A percentile compares a stretch with the other conserved stretches of the same genome.
Evolutionary conservation across 2,329 filamentous ascomycete species (phyloP).

Genomic region (Mollisia scopiformis): DNA sequence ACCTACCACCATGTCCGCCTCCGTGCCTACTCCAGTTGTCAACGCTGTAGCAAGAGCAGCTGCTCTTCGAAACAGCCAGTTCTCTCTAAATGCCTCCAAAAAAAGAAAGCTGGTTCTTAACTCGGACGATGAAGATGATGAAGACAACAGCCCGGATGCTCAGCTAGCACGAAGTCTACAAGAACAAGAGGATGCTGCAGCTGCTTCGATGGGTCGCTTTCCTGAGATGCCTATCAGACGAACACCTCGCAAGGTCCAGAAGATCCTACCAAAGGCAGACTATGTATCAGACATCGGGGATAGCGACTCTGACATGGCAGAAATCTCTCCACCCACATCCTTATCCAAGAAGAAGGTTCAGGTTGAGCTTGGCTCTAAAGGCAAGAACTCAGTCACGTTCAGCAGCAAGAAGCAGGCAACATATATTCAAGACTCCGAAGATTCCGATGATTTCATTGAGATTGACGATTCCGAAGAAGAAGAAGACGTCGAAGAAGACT

Average conservation of each 20-base stretch:
- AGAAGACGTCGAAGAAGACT: background rate
- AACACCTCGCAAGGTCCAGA: constrained; percentile 21
- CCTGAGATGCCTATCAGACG: constrained; percentile 8
- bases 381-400: constrained; percentile 31
- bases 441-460: constrained; percentile 20
- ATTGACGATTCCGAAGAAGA: constrained; percentile 26
- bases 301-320: constrained; percentile 25
- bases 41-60: constrained; percentile 48
- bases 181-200: constrained; percentile 50
- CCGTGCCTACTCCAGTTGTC: constrained; percentile 28
- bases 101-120: constrained; percentile 50
- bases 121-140: constrained; percentile 43
- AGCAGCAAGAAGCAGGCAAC: constrained; percentile 7
- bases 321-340: background rate
- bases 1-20: constrained; percentile 7
- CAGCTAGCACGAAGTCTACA: constrained; percentile 60
- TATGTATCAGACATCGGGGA: constrained; percentile 27
- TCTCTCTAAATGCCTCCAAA: constrained; percentile 45
- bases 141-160: constrained; percentile 49
- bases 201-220: constrained; percentile 22
- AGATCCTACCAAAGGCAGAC: constrained; percentile 19
- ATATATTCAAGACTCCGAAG: constrained; percentile 23
- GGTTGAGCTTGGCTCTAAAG: constrained; percentile 30
- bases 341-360: constrained; percentile 24
- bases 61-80: constrained; percentile 52